Evolutionary conservation across 345 rosid genomes (phyloP).

Genomic region (Brassica carinata): DNA sequence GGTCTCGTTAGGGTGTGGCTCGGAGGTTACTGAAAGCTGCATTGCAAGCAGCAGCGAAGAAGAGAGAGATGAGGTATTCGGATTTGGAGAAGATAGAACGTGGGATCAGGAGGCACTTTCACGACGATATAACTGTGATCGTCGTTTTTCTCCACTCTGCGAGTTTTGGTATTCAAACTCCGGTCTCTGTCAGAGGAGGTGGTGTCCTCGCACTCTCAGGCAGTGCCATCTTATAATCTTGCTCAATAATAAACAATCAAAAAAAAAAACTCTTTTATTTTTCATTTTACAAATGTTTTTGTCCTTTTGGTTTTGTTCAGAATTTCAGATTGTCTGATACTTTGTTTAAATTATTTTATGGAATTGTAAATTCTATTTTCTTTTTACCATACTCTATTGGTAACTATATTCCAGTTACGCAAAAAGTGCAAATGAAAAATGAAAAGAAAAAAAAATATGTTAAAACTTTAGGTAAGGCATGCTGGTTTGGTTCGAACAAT

Average conservation of each 20-base stretch:
- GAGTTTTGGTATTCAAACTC: constrained; percentile 30
- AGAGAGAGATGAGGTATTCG: constrained; percentile 92
- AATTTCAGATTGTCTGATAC: constrained; percentile 12
- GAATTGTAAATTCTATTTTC: background rate
- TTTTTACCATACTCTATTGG: background rate
- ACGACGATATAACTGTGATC: constrained; percentile 87
- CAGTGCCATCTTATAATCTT: constrained; percentile 11
- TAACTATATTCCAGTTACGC: background rate
- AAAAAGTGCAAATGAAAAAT: background rate
- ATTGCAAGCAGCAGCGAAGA: constrained; percentile 84
- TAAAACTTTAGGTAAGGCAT: too few relatives aligned
- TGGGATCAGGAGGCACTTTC: constrained; percentile 97
- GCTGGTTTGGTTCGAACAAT: too few relatives aligned
- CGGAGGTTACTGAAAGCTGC: constrained; percentile 78
- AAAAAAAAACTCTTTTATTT: constrained; percentile 11
- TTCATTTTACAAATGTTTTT: constrained; percentile 7
- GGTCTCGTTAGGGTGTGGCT: constrained; percentile 67
- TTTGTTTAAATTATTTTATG: constrained; percentile 1
- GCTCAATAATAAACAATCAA: background rate
- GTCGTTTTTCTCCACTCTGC: constrained; percentile 79
- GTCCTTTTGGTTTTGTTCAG: background rate
- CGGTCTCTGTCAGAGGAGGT: constrained; percentile 68
- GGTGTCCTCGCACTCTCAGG: constrained; percentile 41
- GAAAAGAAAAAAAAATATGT: background rate
- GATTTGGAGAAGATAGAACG: constrained; percentile 93